phyloP scores from a whole-genome alignment of 345 rosid species.

The Tarenaya hassleriana region DNA sequence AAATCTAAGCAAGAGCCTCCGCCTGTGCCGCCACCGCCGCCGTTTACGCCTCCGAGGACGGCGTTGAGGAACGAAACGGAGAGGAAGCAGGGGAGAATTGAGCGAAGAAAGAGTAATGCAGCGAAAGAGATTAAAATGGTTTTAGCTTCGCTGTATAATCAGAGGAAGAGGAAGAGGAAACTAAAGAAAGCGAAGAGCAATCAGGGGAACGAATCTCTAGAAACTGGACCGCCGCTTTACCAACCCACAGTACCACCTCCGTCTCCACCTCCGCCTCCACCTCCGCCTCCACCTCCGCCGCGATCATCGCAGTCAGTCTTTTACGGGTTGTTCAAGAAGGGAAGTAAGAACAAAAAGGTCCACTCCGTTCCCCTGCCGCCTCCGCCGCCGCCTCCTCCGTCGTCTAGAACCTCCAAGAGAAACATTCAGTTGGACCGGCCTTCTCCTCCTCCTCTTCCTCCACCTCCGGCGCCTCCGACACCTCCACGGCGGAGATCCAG shows the following conservation, averaged over 20 bases:
- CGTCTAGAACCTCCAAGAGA: constrained; percentile 28
- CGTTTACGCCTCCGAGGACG: constrained; percentile 31
- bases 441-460: constrained; percentile 12
- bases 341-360: constrained; percentile 49
- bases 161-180: constrained; percentile 59
- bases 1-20: constrained; percentile 24
- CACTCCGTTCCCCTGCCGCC: constrained; percentile 48
- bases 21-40: constrained; percentile 34
- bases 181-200: constrained; percentile 34
- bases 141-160: constrained; percentile 48
- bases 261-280: constrained; percentile 59
- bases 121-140: constrained; percentile 71
- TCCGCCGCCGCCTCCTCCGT: constrained; percentile 45
- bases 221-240: constrained; percentile 14
- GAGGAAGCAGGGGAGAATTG: constrained; percentile 30
- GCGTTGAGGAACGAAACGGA: constrained; percentile 9
- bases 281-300: constrained; percentile 57
- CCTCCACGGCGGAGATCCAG: constrained; percentile 34
- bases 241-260: constrained; percentile 35
- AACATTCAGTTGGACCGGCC: constrained; percentile 19
- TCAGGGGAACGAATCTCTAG: constrained; percentile 23
- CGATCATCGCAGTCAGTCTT: constrained; percentile 60
- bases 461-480: constrained; percentile 35
- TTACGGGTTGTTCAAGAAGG: constrained; percentile 53
- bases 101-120: constrained; percentile 59